These are phyloP conservation scores for Podosphaera leucotricha DNA, from an alignment of 2,329 filamentous ascomycete genomes.

Conservation along the genomic window DNA sequence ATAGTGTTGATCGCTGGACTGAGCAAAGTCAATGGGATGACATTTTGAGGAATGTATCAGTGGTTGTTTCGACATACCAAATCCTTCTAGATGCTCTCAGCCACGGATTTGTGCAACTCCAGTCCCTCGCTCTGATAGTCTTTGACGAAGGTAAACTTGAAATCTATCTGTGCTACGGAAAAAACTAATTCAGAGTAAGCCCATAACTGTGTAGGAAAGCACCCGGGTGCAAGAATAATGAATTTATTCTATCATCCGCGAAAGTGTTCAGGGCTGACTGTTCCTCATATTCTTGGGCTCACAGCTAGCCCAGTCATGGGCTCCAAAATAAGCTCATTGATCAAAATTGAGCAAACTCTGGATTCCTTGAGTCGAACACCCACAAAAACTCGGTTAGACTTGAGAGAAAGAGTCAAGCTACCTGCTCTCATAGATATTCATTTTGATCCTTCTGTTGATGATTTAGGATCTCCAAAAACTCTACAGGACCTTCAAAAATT, in stretches of 20 bases:
- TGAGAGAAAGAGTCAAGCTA: conserved; percentile 11
- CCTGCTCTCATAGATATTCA: conserved; percentile 9
- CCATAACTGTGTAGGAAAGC: conserved; percentile 14
- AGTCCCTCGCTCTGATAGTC: conserved; percentile 29
- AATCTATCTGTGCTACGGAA: too few relatives aligned
- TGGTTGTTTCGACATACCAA: conserved; percentile 39
- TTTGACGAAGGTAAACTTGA: conserved; percentile 36
- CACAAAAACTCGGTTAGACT: conserved; percentile 27
- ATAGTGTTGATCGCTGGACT: conserved; percentile 38
- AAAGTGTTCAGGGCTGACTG: conserved; percentile 3
- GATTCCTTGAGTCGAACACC: conserved; percentile 32
- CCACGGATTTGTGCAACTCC: conserved; percentile 36
- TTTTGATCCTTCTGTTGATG: conserved; percentile 3
- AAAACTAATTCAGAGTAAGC: conserved; percentile 7
- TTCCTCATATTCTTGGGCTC: conserved; percentile 15
- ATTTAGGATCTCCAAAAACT: conserved; percentile 3
- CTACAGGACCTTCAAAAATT: conserved; percentile 7
- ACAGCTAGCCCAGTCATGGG: conserved; percentile 16
- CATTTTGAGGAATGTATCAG: conserved; percentile 28
- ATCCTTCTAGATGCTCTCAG: conserved; percentile 34
- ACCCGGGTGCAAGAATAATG: conserved; percentile 15
- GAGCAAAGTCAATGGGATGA: conserved; percentile 34
- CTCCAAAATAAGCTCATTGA: conserved; percentile 9
- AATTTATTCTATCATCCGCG: conserved; percentile 12
- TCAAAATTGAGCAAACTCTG: conserved; percentile 26